Base-by-base conservation (phyloP, 1,139 yeast species). In the Hyphopichia fennica region DNA sequence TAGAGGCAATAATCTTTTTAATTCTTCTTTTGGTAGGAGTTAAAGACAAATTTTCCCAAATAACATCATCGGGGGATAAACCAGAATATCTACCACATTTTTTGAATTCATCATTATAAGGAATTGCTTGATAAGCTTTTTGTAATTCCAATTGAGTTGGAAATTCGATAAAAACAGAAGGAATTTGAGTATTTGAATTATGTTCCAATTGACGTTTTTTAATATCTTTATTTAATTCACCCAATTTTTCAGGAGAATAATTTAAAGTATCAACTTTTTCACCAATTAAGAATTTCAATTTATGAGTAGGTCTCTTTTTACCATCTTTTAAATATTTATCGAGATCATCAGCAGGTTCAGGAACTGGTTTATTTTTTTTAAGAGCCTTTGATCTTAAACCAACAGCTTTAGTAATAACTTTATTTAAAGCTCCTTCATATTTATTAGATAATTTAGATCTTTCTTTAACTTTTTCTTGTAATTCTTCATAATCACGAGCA, bases 71-170 rank as follows among this genome's bases (percentile, higher is more conserved):
- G 3, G 98, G 96, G 39, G 76, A 67, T 40, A 72, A 47, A 35
- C 89, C 89, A 44, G 79, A 77, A 50, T 70, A 72, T 36, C 87
- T 75, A 29, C 87, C 88, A 18, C 77, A 64, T 68, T 82, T 71
- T 50, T 78, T 81, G 41, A 86, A 69, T 4, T 90, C 87, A 15
- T 68, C 65, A 57, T 85, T 85, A 63, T 79, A 84, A 11, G 89
- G 81, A 43, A 81, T 69, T 22, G 87, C 80, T 66, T 91, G 98
- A 59, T 75, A 82, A n/a, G 97, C 98, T 51, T 84, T 73, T 65
- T 91, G 96, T 33, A 95, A 88, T 54, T 88, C 88, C 57, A 85
- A 82, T 64, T 90, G 97, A 45, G 90, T 79, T 42, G 87, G 82
- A 63, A 93, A 93, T 60, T 87, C 93, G 40, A 91, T 75, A 59